phyloP scores from a whole-genome alignment of 805 yeast species.

The Lipomyces oligophaga region DNA sequence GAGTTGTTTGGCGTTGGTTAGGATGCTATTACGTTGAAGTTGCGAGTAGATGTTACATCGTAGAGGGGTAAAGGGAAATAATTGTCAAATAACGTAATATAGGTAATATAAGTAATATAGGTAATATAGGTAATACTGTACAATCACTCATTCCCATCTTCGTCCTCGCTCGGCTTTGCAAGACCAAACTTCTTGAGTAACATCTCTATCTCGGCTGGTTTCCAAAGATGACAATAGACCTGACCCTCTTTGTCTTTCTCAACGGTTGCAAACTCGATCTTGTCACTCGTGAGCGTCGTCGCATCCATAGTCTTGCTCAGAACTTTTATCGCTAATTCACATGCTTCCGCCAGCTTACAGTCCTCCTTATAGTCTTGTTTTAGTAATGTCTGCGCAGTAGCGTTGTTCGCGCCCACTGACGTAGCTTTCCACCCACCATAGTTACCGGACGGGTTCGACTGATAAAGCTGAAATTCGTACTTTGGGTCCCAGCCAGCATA shows the following conservation, averaged over 20 bases:
- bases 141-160: slow-evolving; percentile 32
- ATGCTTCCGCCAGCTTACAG: slow-evolving; percentile 59
- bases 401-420: slow-evolving; percentile 90
- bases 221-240: slow-evolving; percentile 70
- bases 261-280: slow-evolving; percentile 88
- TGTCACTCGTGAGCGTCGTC: slow-evolving; percentile 78
- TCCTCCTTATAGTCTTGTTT: slow-evolving; percentile 94
- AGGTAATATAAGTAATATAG: not conserved
- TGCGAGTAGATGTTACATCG: not conserved
- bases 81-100: not conserved
- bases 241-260: slow-evolving; percentile 49
- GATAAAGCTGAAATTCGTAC: slow-evolving; percentile 85
- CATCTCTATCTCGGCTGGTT: slow-evolving; percentile 68
- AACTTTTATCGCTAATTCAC: slow-evolving; percentile 84
- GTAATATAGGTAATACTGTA: not conserved
- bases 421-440: slow-evolving; percentile 99
- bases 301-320: slow-evolving; percentile 92
- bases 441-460: slow-evolving; percentile 96
- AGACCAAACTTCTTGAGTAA: slow-evolving; percentile 72
- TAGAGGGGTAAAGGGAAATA: too few species aligned
- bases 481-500: slow-evolving; percentile 89
- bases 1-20: slow-evolving; percentile 3
- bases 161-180: slow-evolving; percentile 55
- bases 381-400: slow-evolving; percentile 91
- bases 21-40: not conserved